phyloP scores from a whole-genome alignment of 176 grass and related monocot species.

The Aegilops speltoides region DNA sequence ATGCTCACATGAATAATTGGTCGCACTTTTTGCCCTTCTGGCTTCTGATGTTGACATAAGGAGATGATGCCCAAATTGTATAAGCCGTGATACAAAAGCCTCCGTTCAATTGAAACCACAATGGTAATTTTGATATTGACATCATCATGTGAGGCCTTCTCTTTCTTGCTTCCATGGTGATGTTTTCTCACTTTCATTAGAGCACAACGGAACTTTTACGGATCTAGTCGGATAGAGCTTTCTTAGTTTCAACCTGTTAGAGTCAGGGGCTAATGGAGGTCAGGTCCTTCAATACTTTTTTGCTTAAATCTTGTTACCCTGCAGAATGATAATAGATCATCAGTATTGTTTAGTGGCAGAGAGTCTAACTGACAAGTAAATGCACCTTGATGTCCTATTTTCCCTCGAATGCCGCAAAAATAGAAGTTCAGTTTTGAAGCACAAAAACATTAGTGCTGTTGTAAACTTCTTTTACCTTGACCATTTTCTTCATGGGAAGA shows the following conservation, averaged over 20 bases:
- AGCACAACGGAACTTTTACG: background rate
- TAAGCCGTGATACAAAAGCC: background rate
- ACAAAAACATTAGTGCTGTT: background rate
- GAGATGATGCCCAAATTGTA: background rate
- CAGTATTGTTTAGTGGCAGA: background rate
- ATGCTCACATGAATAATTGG: constrained; percentile 10
- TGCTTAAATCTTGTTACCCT: background rate
- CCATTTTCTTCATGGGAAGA: background rate
- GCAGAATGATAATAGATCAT: background rate
- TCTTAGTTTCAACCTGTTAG: constrained; percentile 12
- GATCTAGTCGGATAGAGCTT: background rate
- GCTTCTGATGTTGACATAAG: constrained; percentile 25
- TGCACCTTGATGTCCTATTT: background rate
- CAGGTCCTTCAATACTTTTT: background rate
- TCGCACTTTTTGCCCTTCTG: background rate
- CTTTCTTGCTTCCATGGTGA: constrained; percentile 26
- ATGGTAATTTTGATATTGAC: constrained; percentile 20
- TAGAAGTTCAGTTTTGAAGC: constrained; percentile 5
- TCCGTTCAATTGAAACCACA: constrained; percentile 23
- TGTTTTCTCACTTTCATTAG: background rate
- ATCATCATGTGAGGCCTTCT: constrained; percentile 5
- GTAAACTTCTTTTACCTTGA: constrained; percentile 12
- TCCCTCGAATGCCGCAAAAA: constrained; percentile 15
- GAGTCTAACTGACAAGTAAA: constrained; percentile 19
- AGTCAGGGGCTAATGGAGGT: constrained; percentile 9